Percentiles rank a stretch among this genome's conserved stretches.
These are phyloP conservation scores for Dothideomycetidae sp. DNA, from an alignment of 2,329 filamentous ascomycete genomes.

Conservation along the genomic window DNA sequence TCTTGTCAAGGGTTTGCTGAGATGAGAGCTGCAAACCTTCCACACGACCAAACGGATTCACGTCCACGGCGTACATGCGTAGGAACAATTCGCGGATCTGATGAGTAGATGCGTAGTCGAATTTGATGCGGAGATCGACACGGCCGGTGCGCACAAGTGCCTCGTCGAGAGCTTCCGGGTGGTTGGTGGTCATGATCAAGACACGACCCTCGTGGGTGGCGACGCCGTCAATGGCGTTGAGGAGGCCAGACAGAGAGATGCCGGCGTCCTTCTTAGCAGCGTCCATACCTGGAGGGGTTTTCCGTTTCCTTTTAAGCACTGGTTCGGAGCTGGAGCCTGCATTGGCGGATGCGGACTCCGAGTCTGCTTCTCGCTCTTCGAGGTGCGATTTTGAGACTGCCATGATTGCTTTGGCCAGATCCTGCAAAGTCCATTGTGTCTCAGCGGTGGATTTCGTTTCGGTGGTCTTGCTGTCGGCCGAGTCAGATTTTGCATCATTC, in stretches of 20 bases:
- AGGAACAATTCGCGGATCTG: constrained; percentile 31
- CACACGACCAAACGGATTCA: neutral
- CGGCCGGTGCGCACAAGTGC: constrained; percentile 61
- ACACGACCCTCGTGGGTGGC: constrained; percentile 65
- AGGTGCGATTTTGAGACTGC: constrained; percentile 2
- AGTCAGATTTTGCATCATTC: neutral
- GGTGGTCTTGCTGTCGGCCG: neutral
- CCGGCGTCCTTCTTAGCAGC: constrained; percentile 20
- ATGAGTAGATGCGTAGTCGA: constrained; percentile 33
- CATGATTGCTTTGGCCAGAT: constrained; percentile 8
- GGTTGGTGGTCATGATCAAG: constrained; percentile 72
- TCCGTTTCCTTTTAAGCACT: neutral
- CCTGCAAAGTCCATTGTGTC: constrained; percentile 1
- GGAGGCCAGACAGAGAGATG: constrained; percentile 64
- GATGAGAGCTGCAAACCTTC: constrained; percentile 6
- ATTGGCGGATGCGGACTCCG: neutral
- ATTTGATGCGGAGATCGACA: constrained; percentile 52
- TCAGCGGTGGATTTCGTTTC: neutral
- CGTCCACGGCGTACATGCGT: constrained; percentile 19
- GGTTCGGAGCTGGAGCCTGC: neutral
- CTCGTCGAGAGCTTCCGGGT: constrained; percentile 54
- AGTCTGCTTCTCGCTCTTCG: neutral
- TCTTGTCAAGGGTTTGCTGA: constrained; percentile 2
- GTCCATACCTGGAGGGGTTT: neutral
- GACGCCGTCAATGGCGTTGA: constrained; percentile 75